Evolutionary conservation across 2,329 filamentous ascomycete genomes (phyloP), one percentile per base, ranked within the genome.

Genomic region (Trichophyton mentagrophytes): DNA sequence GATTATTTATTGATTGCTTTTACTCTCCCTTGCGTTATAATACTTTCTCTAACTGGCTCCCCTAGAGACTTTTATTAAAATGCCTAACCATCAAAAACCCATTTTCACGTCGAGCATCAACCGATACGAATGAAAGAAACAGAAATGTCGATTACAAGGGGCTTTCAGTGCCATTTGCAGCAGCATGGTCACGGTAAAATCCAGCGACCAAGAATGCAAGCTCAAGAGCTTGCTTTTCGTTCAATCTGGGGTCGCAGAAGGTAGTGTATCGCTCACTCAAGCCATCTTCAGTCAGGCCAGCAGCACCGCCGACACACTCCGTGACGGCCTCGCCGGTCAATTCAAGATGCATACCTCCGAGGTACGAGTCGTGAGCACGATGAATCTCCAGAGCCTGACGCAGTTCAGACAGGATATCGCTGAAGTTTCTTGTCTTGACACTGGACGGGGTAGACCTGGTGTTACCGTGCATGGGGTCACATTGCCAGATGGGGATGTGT

Each of bases 211-310:
- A 75, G 73, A 99, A 99, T 0, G 93, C 91, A 72, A 97, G 75
- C 78, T 99, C 93, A 13, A 99, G 80, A 0, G 93, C 91, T 78
- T 99, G 93, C 77, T 97, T 96, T 80, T 97, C 93, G 70, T 99
- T 99, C 66, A 99, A 77, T 25, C 93, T 78, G 3, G 93, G 93
- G 72, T 99, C 93, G 73, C 93, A 99, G 78, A 92, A 97, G 42
- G 88, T 95, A 3, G 90, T 95, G 75, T 99, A 99, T 69, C 96
- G 91, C 65, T 90, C 82, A 1, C 87, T 87, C 68, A 99, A 72
- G 69, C 96, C 92, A 64, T 93, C 88, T 73, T 97, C 93, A 40
- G 83, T 88, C 62, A 97, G 77, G 0, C 87, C 89, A 70, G 90
- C 89, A 64, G 89, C 92, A 20, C 93, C 93, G 61, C 93, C 90